phyloP scores from a whole-genome alignment of 495 filamentous ascomycete genomes.

The Aspergillus steynii region DNA sequence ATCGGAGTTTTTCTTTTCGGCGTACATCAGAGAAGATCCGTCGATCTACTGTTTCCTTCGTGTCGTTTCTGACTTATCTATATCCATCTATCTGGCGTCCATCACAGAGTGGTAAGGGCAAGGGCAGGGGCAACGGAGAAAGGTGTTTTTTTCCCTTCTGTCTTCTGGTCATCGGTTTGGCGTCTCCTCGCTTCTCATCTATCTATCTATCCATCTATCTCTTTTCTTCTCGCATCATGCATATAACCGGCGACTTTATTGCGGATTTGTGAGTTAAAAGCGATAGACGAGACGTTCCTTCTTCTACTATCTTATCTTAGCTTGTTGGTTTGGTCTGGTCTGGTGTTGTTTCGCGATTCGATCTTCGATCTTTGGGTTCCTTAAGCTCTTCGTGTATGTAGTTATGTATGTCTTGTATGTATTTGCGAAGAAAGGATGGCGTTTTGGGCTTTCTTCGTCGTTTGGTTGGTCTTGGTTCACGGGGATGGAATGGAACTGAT shows the following conservation, averaged over 20 bases:
- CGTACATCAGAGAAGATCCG: background rate
- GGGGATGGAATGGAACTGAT: no score
- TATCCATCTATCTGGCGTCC: background rate
- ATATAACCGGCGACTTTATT: background rate
- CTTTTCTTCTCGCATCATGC: background rate
- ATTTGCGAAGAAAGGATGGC: no score
- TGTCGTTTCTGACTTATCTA: background rate
- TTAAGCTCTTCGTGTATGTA: no score
- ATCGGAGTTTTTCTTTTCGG: background rate
- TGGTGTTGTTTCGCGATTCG: no score
- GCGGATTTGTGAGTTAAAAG: constrained; percentile 8
- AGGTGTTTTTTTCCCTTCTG: background rate
- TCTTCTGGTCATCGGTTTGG: background rate
- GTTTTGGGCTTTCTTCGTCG: no score
- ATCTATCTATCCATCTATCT: background rate
- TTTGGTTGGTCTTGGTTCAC: no score
- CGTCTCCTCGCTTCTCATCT: background rate
- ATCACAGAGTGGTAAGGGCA: background rate
- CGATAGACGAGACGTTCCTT: constrained; percentile 10
- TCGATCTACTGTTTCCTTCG: background rate
- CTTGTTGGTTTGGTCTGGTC: no score
- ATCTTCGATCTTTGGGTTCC: no score
- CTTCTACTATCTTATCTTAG: background rate
- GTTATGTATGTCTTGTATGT: no score
- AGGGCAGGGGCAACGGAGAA: background rate